Evolutionary conservation across 805 yeast genomes (phyloP).

Genomic region (Suhomyces emberorum): DNA sequence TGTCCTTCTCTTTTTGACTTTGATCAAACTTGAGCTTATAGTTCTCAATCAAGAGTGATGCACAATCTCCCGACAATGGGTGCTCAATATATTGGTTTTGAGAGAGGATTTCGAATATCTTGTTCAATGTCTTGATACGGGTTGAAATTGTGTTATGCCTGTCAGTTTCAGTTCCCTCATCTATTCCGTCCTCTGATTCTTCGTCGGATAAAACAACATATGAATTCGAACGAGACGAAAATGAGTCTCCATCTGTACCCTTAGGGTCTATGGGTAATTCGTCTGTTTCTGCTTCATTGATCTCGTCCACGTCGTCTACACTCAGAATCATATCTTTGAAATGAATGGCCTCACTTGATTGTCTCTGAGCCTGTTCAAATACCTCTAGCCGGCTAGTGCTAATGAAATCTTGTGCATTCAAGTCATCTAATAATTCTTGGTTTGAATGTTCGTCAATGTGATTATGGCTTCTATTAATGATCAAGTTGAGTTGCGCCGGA

Average conservation of each 20-base stretch:
- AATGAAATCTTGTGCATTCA: constrained; percentile 32
- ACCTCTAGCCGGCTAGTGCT: constrained; percentile 38
- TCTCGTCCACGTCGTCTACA: constrained; percentile 19
- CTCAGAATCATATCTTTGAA: constrained; percentile 30
- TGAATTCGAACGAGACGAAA: constrained; percentile 9
- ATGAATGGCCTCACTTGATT: constrained; percentile 21
- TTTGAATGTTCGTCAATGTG: constrained; percentile 11
- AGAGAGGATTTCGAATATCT: constrained; percentile 69
- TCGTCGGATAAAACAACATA: constrained; percentile 11
- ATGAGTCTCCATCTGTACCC: neutral
- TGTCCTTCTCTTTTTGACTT: constrained; percentile 72
- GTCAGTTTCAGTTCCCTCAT: constrained; percentile 1
- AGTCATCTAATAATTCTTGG: constrained; percentile 15
- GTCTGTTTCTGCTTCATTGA: constrained; percentile 17
- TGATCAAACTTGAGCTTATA: constrained; percentile 70
- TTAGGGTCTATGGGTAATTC: constrained; percentile 1
- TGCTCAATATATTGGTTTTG: constrained; percentile 67
- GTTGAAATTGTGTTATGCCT: constrained; percentile 37
- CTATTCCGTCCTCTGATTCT: constrained; percentile 4
- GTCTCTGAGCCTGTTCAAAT: constrained; percentile 28
- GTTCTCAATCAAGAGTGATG: constrained; percentile 58
- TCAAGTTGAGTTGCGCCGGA: constrained; percentile 52
- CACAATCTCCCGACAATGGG: constrained; percentile 89
- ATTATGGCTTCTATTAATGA: constrained; percentile 35
- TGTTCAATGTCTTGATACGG: constrained; percentile 52